These are phyloP conservation scores for Circinella umbellata DNA, from an alignment of 371 early-diverging fungal genomes.

Conservation along the genomic window DNA sequence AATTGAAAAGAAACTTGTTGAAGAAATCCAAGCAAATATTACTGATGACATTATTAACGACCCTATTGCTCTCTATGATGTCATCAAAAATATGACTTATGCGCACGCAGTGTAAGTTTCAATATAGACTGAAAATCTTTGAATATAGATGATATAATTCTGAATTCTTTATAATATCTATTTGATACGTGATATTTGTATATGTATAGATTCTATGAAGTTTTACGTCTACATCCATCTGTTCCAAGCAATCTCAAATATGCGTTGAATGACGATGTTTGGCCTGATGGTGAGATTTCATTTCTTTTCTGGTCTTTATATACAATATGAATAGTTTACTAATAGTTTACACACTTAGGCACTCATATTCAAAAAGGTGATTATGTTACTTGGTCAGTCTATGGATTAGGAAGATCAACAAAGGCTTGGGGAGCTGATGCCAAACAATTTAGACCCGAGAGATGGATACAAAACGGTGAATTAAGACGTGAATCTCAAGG, in stretches of 20 bases:
- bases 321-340: too few relatives aligned
- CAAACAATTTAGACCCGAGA: constrained; percentile 62
- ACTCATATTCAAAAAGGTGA: constrained; percentile 62
- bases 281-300: constrained; percentile 57
- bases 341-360: constrained; percentile 15
- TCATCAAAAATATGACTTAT: constrained; percentile 57
- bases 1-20: constrained; percentile 57
- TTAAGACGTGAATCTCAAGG: constrained; percentile 45
- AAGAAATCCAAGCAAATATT: constrained; percentile 56
- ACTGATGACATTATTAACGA: constrained; percentile 27
- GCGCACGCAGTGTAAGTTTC: constrained; percentile 58
- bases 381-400: constrained; percentile 55
- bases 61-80: constrained; percentile 43
- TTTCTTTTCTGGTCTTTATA: too few relatives aligned
- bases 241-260: constrained; percentile 73
- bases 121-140: not conserved
- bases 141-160: too few relatives aligned
- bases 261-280: constrained; percentile 68
- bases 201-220: constrained; percentile 57
- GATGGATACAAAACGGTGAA: constrained; percentile 60
- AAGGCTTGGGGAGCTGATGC: constrained; percentile 68
- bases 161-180: too few relatives aligned
- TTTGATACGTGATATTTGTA: not conserved
- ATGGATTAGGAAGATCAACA: constrained; percentile 55
- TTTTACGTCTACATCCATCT: constrained; percentile 73